Evolutionary conservation across 208 protist genomes (phyloP).

Genomic region (Trypanosomatidae sp.): DNA sequence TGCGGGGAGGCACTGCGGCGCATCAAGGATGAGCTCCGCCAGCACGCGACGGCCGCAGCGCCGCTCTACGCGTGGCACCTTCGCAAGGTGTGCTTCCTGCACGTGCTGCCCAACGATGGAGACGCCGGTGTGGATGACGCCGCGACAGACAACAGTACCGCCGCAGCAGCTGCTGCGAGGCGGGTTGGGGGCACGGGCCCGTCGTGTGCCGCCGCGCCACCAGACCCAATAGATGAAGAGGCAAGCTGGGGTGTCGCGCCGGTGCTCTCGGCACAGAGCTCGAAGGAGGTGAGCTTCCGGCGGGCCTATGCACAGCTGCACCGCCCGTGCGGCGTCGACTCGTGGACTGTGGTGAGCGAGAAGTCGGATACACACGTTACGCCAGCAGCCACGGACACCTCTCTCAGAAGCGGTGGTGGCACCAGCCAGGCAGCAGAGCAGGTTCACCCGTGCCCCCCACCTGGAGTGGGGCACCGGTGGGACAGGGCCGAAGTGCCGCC

Average conservation of each 20-base stretch:
- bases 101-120: slow-evolving; percentile 26
- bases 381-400: neutral
- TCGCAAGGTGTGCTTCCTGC: slow-evolving; percentile 44
- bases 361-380: neutral
- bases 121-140: neutral
- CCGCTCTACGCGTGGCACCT: slow-evolving; percentile 56
- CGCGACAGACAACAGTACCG: neutral
- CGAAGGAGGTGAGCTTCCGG: slow-evolving; percentile 26
- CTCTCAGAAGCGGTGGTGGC: neutral
- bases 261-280: neutral
- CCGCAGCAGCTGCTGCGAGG: neutral
- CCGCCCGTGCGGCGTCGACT: neutral
- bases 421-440: neutral
- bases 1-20: slow-evolving; percentile 39
- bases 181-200: neutral
- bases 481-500: neutral
- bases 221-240: neutral
- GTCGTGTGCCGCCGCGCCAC: neutral
- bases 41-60: slow-evolving; percentile 10
- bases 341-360: neutral
- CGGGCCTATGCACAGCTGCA: slow-evolving; percentile 9
- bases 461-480: neutral
- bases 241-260: neutral
- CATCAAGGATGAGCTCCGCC: slow-evolving; percentile 17
- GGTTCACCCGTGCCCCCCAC: slow-evolving; percentile 2